Evolutionary conservation across 1,284 basidiomycete species (phyloP).

Genomic region (Sutorius eximius): DNA sequence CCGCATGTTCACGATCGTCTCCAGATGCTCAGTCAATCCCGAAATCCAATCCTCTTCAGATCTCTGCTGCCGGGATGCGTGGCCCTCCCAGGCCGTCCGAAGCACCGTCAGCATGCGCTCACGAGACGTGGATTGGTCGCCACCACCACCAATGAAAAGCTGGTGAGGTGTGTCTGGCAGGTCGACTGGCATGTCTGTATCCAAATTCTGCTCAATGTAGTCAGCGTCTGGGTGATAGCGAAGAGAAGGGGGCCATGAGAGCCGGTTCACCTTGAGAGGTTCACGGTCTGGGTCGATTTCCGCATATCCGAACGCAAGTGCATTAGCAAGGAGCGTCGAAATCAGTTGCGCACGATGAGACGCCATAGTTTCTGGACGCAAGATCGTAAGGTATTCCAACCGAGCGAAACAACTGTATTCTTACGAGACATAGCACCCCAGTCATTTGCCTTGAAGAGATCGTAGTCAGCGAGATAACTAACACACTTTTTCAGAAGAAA

Average conservation of each 20-base stretch:
- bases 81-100: slow-evolving; percentile 35
- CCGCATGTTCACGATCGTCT: slow-evolving; percentile 40
- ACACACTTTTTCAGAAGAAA: not conserved
- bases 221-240: not conserved
- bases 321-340: slow-evolving; percentile 41
- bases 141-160: slow-evolving; percentile 39
- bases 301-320: slow-evolving; percentile 45
- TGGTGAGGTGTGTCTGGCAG: slow-evolving; percentile 35
- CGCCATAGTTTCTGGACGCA: slow-evolving; percentile 51
- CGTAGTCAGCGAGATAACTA: not conserved
- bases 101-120: slow-evolving; percentile 36
- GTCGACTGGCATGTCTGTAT: slow-evolving; percentile 44
- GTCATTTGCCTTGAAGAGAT: slow-evolving; percentile 49
- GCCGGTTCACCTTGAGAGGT: slow-evolving; percentile 45
- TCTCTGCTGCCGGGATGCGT: slow-evolving; percentile 31
- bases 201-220: slow-evolving; percentile 43
- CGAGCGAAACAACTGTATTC: slow-evolving; percentile 16
- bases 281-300: slow-evolving; percentile 49
- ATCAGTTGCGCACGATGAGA: slow-evolving; percentile 52
- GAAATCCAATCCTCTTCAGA: slow-evolving; percentile 44
- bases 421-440: slow-evolving; percentile 62
- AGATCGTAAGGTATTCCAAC: not conserved
- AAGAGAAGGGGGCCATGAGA: rapidly evolving
- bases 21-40: slow-evolving; percentile 40
- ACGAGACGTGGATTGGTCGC: slow-evolving; percentile 22